These are phyloP conservation scores for Aspergillus hortae DNA, from an alignment of 2,329 filamentous ascomycete genomes.

Conservation along the genomic window DNA sequence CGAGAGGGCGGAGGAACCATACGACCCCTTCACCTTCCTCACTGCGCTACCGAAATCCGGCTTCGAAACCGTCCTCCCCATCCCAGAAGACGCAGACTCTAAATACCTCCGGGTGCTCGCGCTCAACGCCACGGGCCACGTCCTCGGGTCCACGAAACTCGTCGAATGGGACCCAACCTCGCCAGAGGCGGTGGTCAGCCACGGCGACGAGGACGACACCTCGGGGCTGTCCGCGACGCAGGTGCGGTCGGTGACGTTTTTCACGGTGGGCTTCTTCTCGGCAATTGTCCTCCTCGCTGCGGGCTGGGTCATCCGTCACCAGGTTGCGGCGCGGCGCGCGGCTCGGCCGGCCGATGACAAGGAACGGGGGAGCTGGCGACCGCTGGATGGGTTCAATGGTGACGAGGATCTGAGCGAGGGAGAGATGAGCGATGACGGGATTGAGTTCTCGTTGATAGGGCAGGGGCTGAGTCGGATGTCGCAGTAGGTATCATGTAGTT, in stretches of 20 bases:
- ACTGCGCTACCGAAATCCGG: constrained; percentile 20
- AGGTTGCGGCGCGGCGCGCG: not conserved
- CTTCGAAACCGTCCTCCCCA: constrained; percentile 26
- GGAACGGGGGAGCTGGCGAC: constrained; percentile 7
- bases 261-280: constrained; percentile 2
- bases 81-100: constrained; percentile 13
- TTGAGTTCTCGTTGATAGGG: constrained; percentile 13
- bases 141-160: constrained; percentile 15
- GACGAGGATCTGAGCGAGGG: constrained; percentile 11
- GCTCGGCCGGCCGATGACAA: not conserved
- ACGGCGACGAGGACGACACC: not conserved
- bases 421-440: constrained; percentile 8
- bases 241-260: constrained; percentile 1
- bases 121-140: constrained; percentile 17
- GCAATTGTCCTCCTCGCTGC: not conserved
- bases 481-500: too few relatives aligned
- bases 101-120: constrained; percentile 20
- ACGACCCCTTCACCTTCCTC: constrained; percentile 14
- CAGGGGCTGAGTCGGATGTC: not conserved
- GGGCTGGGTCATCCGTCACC: not conserved
- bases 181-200: constrained; percentile 10
- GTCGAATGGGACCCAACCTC: constrained; percentile 20
- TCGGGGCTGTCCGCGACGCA: not conserved
- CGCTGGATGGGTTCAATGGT: constrained; percentile 3
- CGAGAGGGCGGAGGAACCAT: not conserved